Base-by-base conservation (phyloP, 1,284 basidiomycete genomes). In the Tilletia walkeri region DNA sequence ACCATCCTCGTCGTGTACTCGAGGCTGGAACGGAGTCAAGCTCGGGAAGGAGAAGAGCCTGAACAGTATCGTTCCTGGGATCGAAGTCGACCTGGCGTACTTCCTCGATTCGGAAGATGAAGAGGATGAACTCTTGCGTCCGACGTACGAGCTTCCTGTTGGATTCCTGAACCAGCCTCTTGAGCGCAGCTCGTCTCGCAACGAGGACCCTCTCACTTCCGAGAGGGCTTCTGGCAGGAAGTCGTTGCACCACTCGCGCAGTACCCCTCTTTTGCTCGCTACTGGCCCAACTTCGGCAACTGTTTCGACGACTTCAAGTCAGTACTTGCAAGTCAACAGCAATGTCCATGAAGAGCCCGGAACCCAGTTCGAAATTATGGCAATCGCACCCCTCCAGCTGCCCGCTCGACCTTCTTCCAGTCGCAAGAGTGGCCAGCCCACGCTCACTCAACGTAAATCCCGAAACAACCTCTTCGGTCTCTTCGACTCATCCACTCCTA, bases 91-190 rank as follows among this genome's bases (percentile, higher is more conserved):
- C 36, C 34, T 63, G 16, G 59, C 30, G 38, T 63, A 36, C 38
- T 63, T 63, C 38, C 59, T 63, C 36, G 59, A 63, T 4, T 63
- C 59, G 59, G 59, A 63, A 39, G 59, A 63, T n/a, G 59, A 34
- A 41, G 59, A 63, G 36, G 59, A 63, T n/a, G 59, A 63, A 9
- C 59, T 34, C 59, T 39, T 63, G 59, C 7, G 59, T 24, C 59
- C 59, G 16, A 63, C 59, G 34, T 63, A 63, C 59, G 59, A 63
- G 59, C 34, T 63, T 38, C 59, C 59, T 39, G 30, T 63, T 18
- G 59, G 59, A 7, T 63, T 63, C 34, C 20, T 63, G 36, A 63
- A 63, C 36, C 59, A 63, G n/a, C 59, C 59, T 3, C 36, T 63
- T 3, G 34, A 63, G 12, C 36, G 36, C 2, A n/a, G 36, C 14